These are phyloP conservation scores for Mollisia scopiformis DNA, from an alignment of 2,329 filamentous ascomycete species.

Conservation along the genomic window DNA sequence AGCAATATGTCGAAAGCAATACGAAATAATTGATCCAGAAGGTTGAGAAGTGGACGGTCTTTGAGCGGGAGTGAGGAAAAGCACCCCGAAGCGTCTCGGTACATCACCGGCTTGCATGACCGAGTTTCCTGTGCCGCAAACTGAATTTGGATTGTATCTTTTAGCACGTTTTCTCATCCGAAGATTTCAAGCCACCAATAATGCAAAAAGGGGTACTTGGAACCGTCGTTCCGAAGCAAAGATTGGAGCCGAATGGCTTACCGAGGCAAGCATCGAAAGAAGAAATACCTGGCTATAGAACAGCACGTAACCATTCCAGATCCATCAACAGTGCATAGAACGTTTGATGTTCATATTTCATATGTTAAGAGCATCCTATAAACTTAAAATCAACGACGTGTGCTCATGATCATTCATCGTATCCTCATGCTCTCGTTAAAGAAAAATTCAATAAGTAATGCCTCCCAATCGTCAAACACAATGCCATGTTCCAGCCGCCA, in stretches of 20 bases:
- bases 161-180: no score
- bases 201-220: no score
- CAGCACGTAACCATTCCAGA: not conserved
- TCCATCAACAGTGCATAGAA: not conserved
- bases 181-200: no score
- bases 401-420: not conserved
- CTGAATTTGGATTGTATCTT: no score
- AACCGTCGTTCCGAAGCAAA: not conserved
- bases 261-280: not conserved
- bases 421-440: not conserved
- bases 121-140: no score
- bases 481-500: not conserved
- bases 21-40: no score
- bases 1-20: no score
- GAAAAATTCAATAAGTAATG: no score
- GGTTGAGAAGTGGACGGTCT: no score
- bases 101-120: no score
- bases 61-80: no score
- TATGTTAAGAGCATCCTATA: not conserved
- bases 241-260: not conserved
- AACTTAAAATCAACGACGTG: not conserved
- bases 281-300: not conserved
- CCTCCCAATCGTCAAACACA: not conserved
- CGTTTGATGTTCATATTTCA: not conserved
- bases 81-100: no score